Evolutionary conservation across 2,329 filamentous ascomycete species (phyloP).

Genomic region (Anisogramma anomala): DNA sequence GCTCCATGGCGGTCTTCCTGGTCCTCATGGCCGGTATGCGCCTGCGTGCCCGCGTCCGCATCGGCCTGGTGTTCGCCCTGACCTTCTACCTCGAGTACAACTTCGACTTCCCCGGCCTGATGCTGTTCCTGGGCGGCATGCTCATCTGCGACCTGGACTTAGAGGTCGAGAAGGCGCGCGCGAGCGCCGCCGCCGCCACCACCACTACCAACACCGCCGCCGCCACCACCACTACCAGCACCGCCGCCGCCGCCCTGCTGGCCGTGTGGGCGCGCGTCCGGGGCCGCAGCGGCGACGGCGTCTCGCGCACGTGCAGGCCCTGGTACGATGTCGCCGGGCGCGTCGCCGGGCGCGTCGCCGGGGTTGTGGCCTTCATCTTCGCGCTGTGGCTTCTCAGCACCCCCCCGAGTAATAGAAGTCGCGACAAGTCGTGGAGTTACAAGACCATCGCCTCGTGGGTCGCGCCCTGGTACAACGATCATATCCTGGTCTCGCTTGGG

Average conservation of each 20-base stretch:
- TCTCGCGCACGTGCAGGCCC: background rate
- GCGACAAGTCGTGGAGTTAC: background rate
- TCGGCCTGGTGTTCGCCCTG: constrained; percentile 14
- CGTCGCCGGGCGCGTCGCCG: background rate
- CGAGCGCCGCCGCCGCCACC: background rate
- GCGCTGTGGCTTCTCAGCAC: constrained; percentile 9
- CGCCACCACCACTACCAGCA: background rate
- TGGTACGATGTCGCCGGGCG: background rate
- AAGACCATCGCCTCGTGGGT: constrained; percentile 4
- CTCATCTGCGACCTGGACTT: constrained; percentile 22
- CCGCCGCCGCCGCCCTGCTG: background rate
- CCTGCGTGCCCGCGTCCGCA: constrained; percentile 15
- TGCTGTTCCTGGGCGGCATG: constrained; percentile 24
- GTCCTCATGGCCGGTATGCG: constrained; percentile 23
- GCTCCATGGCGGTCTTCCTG: constrained; percentile 26
- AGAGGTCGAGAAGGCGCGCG: constrained; percentile 13
- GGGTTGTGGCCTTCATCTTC: background rate
- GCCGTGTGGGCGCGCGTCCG: constrained; percentile 5
- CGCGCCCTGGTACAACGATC: background rate
- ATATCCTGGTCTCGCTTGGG: background rate
- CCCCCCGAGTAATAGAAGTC: background rate
- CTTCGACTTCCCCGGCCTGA: constrained; percentile 19
- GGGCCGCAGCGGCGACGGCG: background rate
- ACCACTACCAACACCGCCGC: background rate
- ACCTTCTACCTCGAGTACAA: constrained; percentile 19